phyloP scores from a whole-genome alignment of 768 basidiomycete species.

The Termitomyces eurrhizus region DNA sequence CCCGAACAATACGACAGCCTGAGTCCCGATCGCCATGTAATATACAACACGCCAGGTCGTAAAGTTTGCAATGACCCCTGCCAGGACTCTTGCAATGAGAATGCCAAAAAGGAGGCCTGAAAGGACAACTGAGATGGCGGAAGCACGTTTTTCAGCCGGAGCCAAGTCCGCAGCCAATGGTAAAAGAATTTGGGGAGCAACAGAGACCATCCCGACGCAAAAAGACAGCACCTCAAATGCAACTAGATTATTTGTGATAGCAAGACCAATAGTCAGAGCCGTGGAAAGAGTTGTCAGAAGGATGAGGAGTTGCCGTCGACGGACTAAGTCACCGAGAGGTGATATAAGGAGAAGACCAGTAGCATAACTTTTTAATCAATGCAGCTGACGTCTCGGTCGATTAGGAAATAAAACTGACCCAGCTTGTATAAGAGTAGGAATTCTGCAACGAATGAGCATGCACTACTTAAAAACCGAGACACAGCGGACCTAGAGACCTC shows the following conservation, averaged over 20 bases:
- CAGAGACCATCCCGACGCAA: constrained; percentile 63
- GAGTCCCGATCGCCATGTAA: constrained; percentile 73
- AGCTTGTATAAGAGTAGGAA: constrained; percentile 65
- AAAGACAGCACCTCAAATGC: constrained; percentile 71
- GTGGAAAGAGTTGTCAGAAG: constrained; percentile 54
- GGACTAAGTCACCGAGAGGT: constrained; percentile 80
- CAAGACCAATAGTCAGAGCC: constrained; percentile 65
- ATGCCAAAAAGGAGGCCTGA: constrained; percentile 71
- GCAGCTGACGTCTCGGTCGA: background rate
- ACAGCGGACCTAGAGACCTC: constrained; percentile 35
- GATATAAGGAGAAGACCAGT: constrained; percentile 70
- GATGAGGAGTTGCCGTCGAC: constrained; percentile 73
- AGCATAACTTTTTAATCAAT: constrained; percentile 49
- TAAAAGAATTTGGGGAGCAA: constrained; percentile 76
- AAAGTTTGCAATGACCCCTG: constrained; percentile 73
- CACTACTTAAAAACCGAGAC: background rate
- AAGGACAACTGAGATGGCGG: constrained; percentile 72
- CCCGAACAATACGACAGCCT: constrained; percentile 51
- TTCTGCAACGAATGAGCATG: constrained; percentile 27
- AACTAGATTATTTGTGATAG: constrained; percentile 52
- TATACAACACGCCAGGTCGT: constrained; percentile 75
- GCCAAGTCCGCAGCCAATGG: constrained; percentile 80
- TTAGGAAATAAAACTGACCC: constrained; percentile 37
- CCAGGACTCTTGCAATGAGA: constrained; percentile 68
- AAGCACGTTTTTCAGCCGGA: constrained; percentile 66